These are phyloP conservation scores for Hondaea fermentalgiana DNA, from an alignment of 108 stramenopile genomes.

Conservation along the genomic window DNA sequence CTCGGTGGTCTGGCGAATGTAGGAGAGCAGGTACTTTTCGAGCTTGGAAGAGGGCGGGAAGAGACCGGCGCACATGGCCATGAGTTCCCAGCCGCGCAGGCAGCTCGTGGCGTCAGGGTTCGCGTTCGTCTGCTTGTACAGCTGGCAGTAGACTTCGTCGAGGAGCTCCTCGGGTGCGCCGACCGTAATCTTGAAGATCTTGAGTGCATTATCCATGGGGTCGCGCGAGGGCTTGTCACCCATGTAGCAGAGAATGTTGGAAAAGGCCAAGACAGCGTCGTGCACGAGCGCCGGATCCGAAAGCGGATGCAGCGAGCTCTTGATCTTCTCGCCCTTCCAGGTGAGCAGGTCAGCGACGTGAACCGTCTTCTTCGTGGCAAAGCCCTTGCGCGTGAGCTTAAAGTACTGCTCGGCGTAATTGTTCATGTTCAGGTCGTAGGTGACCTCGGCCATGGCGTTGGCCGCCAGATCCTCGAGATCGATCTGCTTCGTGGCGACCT, in stretches of 20 bases:
- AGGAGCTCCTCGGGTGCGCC: constrained; percentile 30
- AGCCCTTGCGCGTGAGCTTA: constrained; percentile 34
- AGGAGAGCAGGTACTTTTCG: background rate
- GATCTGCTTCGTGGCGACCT: background rate
- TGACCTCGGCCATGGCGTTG: background rate
- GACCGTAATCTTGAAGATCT: constrained; percentile 22
- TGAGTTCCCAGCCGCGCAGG: constrained; percentile 36
- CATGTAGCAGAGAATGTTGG: constrained; percentile 42
- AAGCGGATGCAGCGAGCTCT: constrained; percentile 23
- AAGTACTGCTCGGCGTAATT: constrained; percentile 31
- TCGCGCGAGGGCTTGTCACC: constrained; percentile 26
- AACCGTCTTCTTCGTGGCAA: constrained; percentile 19
- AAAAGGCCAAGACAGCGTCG: constrained; percentile 23
- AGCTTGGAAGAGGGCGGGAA: constrained; percentile 25
- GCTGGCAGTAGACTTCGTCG: constrained; percentile 41
- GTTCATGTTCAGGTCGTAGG: constrained; percentile 5
- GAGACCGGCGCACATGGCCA: constrained; percentile 3
- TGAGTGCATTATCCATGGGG: constrained; percentile 21
- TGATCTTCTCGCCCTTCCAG: constrained; percentile 34
- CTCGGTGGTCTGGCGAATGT: background rate
- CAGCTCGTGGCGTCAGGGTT: constrained; percentile 20
- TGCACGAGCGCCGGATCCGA: constrained; percentile 1
- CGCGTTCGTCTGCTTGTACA: constrained; percentile 36
- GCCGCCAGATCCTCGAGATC: background rate
- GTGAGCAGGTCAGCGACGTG: constrained; percentile 18